phyloP scores from a whole-genome alignment of 2,329 filamentous ascomycete genomes.

The Diplodia intermedia region DNA sequence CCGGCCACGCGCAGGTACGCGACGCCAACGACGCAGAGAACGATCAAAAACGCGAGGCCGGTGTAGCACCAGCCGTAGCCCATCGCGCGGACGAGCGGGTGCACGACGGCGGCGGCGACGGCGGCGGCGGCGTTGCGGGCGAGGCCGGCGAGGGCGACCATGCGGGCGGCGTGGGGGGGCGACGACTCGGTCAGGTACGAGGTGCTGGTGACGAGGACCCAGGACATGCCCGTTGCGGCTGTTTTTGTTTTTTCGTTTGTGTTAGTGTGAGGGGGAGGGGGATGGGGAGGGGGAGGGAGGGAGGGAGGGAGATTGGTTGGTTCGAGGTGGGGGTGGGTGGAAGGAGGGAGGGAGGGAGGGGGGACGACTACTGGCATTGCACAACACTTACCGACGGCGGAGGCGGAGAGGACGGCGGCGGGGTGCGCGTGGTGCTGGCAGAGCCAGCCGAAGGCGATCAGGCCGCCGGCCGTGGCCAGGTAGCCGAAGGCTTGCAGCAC shows the following conservation, averaged over 20 bases:
- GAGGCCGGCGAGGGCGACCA: constrained; percentile 52
- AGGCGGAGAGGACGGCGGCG: constrained; percentile 41
- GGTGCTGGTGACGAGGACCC: constrained; percentile 53
- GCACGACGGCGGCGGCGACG: constrained; percentile 49
- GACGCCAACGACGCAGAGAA: constrained; percentile 34
- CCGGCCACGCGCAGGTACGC: constrained; percentile 1
- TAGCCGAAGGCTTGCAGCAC: constrained; percentile 52
- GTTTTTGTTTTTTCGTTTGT: background rate
- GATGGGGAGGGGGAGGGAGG: too few relatives aligned
- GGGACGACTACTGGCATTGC: too few relatives aligned
- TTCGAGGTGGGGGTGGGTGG: too few relatives aligned
- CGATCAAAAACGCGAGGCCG: constrained; percentile 47
- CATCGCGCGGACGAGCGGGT: constrained; percentile 44
- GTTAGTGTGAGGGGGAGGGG: too few relatives aligned
- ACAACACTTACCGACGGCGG: constrained; percentile 39
- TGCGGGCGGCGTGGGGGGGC: constrained; percentile 49
- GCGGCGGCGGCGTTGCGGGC: constrained; percentile 52
- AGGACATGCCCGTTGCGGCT: constrained; percentile 50
- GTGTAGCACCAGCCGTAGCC: constrained; percentile 53
- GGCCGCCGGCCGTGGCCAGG: constrained; percentile 48
- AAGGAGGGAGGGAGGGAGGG: too few relatives aligned
- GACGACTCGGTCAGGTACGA: constrained; percentile 53
- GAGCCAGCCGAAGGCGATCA: constrained; percentile 54
- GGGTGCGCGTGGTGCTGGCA: constrained; percentile 42
- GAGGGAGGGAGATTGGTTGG: too few relatives aligned